Conservation (phyloP, 2,329 filamentous ascomycete genomes). For the Thelonectria rubi region DNA sequence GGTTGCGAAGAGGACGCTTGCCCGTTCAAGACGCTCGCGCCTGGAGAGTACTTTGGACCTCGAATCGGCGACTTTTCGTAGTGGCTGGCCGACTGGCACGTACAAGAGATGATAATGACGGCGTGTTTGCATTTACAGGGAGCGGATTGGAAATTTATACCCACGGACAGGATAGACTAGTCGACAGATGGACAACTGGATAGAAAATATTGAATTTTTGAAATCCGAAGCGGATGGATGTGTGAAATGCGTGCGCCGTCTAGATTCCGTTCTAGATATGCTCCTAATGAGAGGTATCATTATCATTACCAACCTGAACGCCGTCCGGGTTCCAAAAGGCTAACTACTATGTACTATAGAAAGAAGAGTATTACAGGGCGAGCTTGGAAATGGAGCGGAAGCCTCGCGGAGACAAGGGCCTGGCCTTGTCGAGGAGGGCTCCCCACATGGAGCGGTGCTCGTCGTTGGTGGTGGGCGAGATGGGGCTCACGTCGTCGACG, state of each 20-base stretch:
- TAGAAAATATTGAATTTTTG: neutral
- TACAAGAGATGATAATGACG: conserved; percentile 37
- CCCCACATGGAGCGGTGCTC: conserved; percentile 17
- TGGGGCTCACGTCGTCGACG: conserved; percentile 25
- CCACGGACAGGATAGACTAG: conserved; percentile 39
- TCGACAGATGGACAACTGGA: no score
- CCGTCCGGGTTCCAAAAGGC: neutral
- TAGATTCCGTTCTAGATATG: neutral
- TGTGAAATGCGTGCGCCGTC: no score
- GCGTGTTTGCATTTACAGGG: conserved; percentile 36
- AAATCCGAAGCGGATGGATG: conserved; percentile 9
- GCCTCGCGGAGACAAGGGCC: conserved; percentile 12
- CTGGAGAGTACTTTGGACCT: conserved; percentile 52
- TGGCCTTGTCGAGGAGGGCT: conserved; percentile 4
- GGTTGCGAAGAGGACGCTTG: conserved; percentile 56
- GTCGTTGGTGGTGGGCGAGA: conserved; percentile 8
- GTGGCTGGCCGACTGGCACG: conserved; percentile 26
- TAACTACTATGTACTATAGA: neutral
- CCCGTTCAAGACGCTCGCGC: conserved; percentile 46
- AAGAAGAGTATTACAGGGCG: neutral
- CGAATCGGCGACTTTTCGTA: conserved; percentile 49
- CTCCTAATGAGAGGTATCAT: conserved; percentile 27
- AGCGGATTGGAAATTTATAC: conserved; percentile 39
- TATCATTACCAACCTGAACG: conserved; percentile 1
- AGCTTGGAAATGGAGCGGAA: conserved; percentile 2